Conservation (phyloP, 441 rosid genomes). For the Adansonia grandidieri region DNA sequence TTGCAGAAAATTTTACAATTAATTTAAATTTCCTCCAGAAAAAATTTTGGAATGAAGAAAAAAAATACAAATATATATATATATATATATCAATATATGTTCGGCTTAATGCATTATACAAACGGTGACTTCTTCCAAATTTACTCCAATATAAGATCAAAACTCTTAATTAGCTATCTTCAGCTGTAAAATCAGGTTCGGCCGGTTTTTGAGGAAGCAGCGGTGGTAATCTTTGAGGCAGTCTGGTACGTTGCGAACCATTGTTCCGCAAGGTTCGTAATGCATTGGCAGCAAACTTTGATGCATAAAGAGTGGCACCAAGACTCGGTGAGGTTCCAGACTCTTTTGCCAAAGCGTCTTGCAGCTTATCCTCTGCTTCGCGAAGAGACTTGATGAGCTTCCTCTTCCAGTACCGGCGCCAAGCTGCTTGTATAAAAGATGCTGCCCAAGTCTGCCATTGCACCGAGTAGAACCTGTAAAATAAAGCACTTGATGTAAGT, state of each 20-base stretch:
- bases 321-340: conserved; percentile 50
- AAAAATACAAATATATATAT: not conserved
- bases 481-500: not conserved
- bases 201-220: conserved; percentile 72
- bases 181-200: conserved; percentile 64
- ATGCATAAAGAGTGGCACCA: conserved; percentile 66
- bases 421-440: conserved; percentile 62
- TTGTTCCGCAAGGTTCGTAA: conserved; percentile 46
- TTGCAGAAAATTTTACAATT: not conserved
- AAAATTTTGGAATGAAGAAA: not conserved
- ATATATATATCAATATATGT: not conserved
- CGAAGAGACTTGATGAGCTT: conserved; percentile 48
- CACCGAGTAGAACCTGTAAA: conserved; percentile 50
- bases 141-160: not conserved
- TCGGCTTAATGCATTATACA: not conserved
- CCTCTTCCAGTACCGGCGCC: conserved; percentile 52
- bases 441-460: conserved; percentile 66
- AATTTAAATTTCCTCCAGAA: not conserved
- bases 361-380: conserved; percentile 60
- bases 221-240: conserved; percentile 35
- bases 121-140: conserved; percentile 12
- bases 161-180: conserved; percentile 19
- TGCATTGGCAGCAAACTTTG: conserved; percentile 72
- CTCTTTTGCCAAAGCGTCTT: conserved; percentile 49
- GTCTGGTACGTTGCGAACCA: conserved; percentile 27